Percentiles rank a stretch among this genome's conserved stretches.
phyloP scores from a whole-genome alignment of 2,329 filamentous ascomycete genomes.

The Didymosphaeria variabile region DNA sequence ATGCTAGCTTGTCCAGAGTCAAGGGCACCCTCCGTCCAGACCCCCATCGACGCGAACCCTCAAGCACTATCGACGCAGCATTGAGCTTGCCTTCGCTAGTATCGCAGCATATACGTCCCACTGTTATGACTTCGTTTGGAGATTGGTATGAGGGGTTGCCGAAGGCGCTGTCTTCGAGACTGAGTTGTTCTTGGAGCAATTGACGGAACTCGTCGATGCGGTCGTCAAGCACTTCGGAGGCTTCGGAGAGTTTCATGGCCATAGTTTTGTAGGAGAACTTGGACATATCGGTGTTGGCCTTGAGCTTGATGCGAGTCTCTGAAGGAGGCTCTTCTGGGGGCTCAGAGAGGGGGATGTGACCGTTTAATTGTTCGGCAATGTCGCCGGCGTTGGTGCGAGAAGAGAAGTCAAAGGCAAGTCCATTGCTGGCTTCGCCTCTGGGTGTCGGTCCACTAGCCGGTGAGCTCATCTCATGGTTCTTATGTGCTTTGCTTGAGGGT shows the following conservation, averaged over 20 bases:
- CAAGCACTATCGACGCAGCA: slow-evolving; percentile 82
- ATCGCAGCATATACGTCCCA: slow-evolving; percentile 92
- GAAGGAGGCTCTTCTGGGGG: slow-evolving; percentile 75
- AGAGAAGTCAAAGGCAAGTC: slow-evolving; percentile 70
- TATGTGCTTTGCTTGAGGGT: slow-evolving; percentile 52
- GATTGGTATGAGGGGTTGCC: slow-evolving; percentile 87
- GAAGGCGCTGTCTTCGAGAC: slow-evolving; percentile 80
- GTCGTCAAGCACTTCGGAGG: slow-evolving; percentile 93
- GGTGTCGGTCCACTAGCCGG: slow-evolving; percentile 53
- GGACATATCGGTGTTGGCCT: slow-evolving; percentile 85
- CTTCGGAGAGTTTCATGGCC: slow-evolving; percentile 92
- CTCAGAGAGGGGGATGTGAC: slow-evolving; percentile 72
- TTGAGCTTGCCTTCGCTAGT: slow-evolving; percentile 87
- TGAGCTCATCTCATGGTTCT: slow-evolving; percentile 59
- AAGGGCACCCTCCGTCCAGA: slow-evolving; percentile 83
- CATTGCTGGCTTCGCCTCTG: slow-evolving; percentile 45
- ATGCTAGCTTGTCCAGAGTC: slow-evolving; percentile 73
- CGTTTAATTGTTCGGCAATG: slow-evolving; percentile 83
- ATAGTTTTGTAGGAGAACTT: slow-evolving; percentile 92
- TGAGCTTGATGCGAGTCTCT: slow-evolving; percentile 83
- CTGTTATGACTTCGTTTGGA: slow-evolving; percentile 85
- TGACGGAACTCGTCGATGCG: slow-evolving; percentile 87
- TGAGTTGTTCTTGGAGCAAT: slow-evolving; percentile 77
- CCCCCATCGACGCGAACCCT: slow-evolving; percentile 85
- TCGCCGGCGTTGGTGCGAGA: slow-evolving; percentile 83